Evolutionary conservation across 1,284 basidiomycete species (phyloP), one percentile per base, ranked within the genome.

Genomic region (Ustilago bromivora): DNA sequence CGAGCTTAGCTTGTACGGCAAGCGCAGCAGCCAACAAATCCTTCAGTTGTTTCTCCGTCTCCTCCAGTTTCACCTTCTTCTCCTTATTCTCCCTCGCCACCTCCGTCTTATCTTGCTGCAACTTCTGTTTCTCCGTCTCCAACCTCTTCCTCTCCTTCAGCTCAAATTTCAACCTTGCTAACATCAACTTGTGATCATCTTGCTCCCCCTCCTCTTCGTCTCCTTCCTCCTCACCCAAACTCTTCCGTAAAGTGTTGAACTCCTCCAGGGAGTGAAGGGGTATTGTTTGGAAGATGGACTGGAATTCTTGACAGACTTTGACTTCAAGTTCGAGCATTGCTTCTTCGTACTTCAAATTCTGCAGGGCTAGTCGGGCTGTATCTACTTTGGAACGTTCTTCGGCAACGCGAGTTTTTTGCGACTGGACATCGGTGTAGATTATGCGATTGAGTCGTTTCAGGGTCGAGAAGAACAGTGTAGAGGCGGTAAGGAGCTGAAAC

Each of bases 301-400:
- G 76, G 51, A 78, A 78, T 41, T 68, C 68, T 41, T 70, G 63
- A n/a, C 76, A 78, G 7, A 65, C 56, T 15, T 66, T 62, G 15
- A 78, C 71, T 32, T 78, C 76, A 28, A 67, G 55, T 38, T 74
- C 68, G 11, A 78, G 62, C 76, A 78, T 78, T 4, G 71, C 57
- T 40, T 74, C 67, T 66, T 78, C 76, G 46, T 78, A 78, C 23
- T 74, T 70, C 46, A 71, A 65, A 19, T 78, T 78, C n/a, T 78
- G 71, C 0, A 78, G 55, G 8, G 65, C 65, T 2, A 78, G 54
- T 5, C 71, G 65, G 3, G 71, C 76, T 0, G 53, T 49, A 40
- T 78, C 76, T 41, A 78, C 76, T 40, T 71, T 70, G 43, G 61
- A 38, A 0, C 76, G 49, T 23, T 66, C 71, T 47, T 78, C 71